phyloP scores from a whole-genome alignment of 352 stramenopile genomes.

The Phytopythium ostracodes region DNA sequence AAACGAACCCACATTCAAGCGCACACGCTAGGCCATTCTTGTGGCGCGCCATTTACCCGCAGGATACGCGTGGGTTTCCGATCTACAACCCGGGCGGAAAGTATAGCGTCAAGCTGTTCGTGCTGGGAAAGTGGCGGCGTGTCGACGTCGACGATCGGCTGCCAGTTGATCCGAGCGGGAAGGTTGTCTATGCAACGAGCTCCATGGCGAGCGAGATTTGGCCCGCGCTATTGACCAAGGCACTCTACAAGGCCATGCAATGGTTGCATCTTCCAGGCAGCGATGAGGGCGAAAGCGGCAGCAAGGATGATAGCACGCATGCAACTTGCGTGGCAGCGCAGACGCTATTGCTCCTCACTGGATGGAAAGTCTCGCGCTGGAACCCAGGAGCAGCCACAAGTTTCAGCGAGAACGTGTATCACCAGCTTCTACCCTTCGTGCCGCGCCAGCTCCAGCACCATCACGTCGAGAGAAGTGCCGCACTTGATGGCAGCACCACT shows the following conservation, averaged over 20 bases:
- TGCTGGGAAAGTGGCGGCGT: conserved; percentile 66
- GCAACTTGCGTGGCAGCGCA: conserved; percentile 25
- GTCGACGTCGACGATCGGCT: conserved; percentile 72
- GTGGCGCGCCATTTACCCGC: conserved; percentile 73
- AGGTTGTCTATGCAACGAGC: conserved; percentile 56
- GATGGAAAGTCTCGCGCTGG: conserved; percentile 57
- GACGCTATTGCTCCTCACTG: conserved; percentile 42
- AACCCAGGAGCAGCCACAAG: conserved; percentile 6
- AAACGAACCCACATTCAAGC: background rate
- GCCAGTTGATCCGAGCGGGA: conserved; percentile 41
- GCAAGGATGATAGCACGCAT: background rate
- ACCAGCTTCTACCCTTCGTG: conserved; percentile 23
- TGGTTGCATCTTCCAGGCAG: conserved; percentile 27
- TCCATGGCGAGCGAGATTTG: conserved; percentile 64
- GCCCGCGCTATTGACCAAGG: conserved; percentile 61
- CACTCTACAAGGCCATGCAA: conserved; percentile 60
- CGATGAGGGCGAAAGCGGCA: background rate
- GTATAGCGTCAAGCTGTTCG: conserved; percentile 69
- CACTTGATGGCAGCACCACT: background rate
- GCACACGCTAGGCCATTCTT: conserved; percentile 31
- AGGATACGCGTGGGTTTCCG: conserved; percentile 39
- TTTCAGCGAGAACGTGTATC: conserved; percentile 27
- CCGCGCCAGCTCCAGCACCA: background rate
- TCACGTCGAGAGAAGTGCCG: too few species aligned
- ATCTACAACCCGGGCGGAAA: conserved; percentile 71